Evolutionary conservation across 495 filamentous ascomycete species (phyloP), one percentile per base, ranked within the genome.

Genomic region (Aspergillus haitiensis): DNA sequence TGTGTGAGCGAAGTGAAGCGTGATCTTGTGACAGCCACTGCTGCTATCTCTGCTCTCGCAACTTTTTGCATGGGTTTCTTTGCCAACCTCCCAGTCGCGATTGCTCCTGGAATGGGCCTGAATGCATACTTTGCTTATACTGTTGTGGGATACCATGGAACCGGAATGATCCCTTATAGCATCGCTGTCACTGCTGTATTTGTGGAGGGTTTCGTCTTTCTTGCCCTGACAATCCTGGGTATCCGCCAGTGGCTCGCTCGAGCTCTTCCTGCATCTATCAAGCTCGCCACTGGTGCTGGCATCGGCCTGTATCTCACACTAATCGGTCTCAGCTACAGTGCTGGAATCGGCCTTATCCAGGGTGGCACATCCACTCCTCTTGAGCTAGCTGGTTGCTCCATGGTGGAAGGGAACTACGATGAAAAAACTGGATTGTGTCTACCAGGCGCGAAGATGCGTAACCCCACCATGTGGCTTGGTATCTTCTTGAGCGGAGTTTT

Each of bases 41-140:
- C 90, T 37, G 89, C 89, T 18, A 91, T 92, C 65, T 76, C 90
- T 10, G 86, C 85, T 3, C 68, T 91, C 9, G 81, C 82, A 0
- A 86, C 79, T 11, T 91, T 92, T 70, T 84, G 81, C 70, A 88
- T 93, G 84, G 90, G 90, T 7, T 71, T 92, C 0, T 84, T 89
- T 56, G 83, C 89, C 49, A 89, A 88, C 51, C 63, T 82, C 62
- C 90, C 90, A 3, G 87, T 93, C 49, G 86, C 85, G 6, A 75
- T 93, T 51, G 90, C 89, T 5, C 90, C 90, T 11, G 90, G 90
- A 33, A 91, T 93, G 89, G 90, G 90, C 13, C 62, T 93, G 55
- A 93, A 93, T 66, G 89, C 89, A 3, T 93, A 93, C 68, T 93
- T 93, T 58, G 81, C 90, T 10, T 93, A 88, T 67, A 89, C 88